A percentile compares a stretch with the other conserved stretches of the same genome.
Conservation (phyloP, 1,284 basidiomycete genomes). For the Rhizoctonia solani region DNA sequence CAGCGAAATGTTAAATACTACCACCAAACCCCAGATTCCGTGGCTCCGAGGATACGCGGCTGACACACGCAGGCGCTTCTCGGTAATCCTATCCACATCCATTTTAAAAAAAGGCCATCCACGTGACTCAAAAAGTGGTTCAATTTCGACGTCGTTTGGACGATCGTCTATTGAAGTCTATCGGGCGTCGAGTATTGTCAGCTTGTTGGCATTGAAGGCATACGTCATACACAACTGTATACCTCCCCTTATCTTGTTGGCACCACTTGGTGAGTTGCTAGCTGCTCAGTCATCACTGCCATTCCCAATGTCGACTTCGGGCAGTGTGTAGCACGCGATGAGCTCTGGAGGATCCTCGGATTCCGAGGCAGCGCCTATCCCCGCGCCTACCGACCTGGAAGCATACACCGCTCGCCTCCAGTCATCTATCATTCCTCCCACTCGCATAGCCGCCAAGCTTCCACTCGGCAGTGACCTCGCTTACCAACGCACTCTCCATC, state of each 20-base stretch:
- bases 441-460: slow-evolving; percentile 18
- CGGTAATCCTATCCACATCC: too few species aligned
- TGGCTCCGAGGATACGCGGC: slow-evolving; percentile 29
- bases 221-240: too few species aligned
- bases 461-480: slow-evolving; percentile 60
- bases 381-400: slow-evolving; percentile 28
- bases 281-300: too few species aligned
- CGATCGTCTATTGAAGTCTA: neutral
- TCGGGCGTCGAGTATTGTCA: neutral
- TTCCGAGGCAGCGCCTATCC: slow-evolving; percentile 18
- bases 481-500: slow-evolving; percentile 85
- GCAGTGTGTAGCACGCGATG: slow-evolving; percentile 14
- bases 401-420: slow-evolving; percentile 32
- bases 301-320: neutral
- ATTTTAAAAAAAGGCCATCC: too few species aligned
- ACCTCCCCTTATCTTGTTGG: too few species aligned
- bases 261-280: too few species aligned
- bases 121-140: slow-evolving; percentile 30
- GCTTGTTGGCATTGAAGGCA: too few species aligned
- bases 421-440: slow-evolving; percentile 33
- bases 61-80: too few species aligned
- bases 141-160: neutral
- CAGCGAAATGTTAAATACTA: neutral
- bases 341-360: slow-evolving; percentile 8
- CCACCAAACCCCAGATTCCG: neutral